These are phyloP conservation scores for Ramichloridium luteum DNA, from an alignment of 2,329 filamentous ascomycete species.

Conservation along the genomic window DNA sequence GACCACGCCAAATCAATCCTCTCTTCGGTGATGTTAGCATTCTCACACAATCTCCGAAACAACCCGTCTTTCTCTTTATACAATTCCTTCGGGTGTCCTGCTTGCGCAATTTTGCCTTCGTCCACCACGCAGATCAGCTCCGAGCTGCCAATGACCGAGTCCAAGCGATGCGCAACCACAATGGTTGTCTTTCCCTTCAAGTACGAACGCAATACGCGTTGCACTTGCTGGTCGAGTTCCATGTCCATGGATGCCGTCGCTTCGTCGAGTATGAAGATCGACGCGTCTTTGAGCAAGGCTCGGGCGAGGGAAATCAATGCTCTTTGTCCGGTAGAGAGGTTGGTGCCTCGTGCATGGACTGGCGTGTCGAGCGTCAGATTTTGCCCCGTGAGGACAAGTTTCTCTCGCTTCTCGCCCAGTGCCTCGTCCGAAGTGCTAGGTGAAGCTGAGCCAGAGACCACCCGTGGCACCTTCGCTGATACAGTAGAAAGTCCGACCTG, in stretches of 20 bases:
- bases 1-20: too few relatives aligned
- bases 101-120: conserved; percentile 1
- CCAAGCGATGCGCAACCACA: not conserved
- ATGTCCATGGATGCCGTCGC: conserved; percentile 1
- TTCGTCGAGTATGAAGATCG: conserved; percentile 1
- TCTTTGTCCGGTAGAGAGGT: not conserved
- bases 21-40: too few relatives aligned
- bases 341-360: not conserved
- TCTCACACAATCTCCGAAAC: too few relatives aligned
- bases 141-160: conserved; percentile 1
- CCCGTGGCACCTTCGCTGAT: too few relatives aligned
- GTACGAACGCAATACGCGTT: not conserved
- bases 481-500: not conserved
- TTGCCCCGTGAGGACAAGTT: not conserved
- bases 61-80: not conserved
- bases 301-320: conserved; percentile 1
- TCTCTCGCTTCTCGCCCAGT: not conserved
- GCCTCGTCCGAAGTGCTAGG: not conserved
- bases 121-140: conserved; percentile 2
- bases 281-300: not conserved
- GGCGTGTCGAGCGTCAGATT: conserved; percentile 1
- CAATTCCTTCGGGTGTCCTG: not conserved
- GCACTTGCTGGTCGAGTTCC: not conserved
- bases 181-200: not conserved
- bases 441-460: not conserved